Conservation (phyloP, 176 grass and related monocot genomes). For the Microstegium vimineum region DNA sequence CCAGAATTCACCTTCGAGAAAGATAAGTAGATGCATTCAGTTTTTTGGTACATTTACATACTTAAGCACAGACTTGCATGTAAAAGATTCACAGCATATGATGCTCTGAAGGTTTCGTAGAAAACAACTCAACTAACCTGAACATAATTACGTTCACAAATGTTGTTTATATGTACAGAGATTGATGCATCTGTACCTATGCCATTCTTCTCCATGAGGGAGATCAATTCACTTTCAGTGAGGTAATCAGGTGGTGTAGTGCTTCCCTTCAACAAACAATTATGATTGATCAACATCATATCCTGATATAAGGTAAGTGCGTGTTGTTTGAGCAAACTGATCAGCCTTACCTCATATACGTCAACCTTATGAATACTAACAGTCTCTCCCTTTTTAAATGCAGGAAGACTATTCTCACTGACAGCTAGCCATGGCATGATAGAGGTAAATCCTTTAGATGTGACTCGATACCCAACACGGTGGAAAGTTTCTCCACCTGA, state of each 20-base stretch:
- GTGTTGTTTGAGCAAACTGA: slow-evolving; percentile 23
- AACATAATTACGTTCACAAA: slow-evolving; percentile 93
- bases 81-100: slow-evolving; percentile 3
- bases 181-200: slow-evolving; percentile 98
- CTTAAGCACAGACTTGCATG: neutral
- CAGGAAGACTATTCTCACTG: slow-evolving; percentile 72
- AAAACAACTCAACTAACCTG: slow-evolving; percentile 67
- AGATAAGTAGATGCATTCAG: slow-evolving; percentile 25
- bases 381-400: slow-evolving; percentile 59
- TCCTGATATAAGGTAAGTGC: slow-evolving; percentile 25
- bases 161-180: slow-evolving; percentile 93
- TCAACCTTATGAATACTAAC: slow-evolving; percentile 78
- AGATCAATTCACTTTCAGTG: slow-evolving; percentile 93
- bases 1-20: slow-evolving; percentile 78
- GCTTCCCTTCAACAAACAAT: slow-evolving; percentile 58
- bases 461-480: slow-evolving; percentile 67
- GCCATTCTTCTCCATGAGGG: slow-evolving; percentile 97
- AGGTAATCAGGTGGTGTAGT: slow-evolving; percentile 92
- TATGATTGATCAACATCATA: slow-evolving; percentile 29
- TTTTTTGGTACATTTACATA: neutral
- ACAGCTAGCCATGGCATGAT: slow-evolving; percentile 96
- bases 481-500: slow-evolving; percentile 80
- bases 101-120: neutral
- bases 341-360: slow-evolving; percentile 66
- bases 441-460: slow-evolving; percentile 90